These are phyloP conservation scores for Blepharisma undulans DNA, from an alignment of 169 alveolate species.

Conservation along the genomic window DNA sequence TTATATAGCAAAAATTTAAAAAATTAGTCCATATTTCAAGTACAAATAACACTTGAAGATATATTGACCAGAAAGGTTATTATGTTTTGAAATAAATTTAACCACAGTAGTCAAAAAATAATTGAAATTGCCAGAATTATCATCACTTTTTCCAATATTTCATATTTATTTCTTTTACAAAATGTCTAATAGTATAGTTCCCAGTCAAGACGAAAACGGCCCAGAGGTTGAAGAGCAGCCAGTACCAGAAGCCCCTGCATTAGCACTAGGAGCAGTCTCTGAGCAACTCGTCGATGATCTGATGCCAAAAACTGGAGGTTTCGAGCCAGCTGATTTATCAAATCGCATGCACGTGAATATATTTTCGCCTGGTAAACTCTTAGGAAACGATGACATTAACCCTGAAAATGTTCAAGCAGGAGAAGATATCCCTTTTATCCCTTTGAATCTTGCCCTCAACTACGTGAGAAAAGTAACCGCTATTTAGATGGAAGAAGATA, in stretches of 20 bases:
- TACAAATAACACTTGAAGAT: too few relatives aligned
- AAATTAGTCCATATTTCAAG: too few relatives aligned
- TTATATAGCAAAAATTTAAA: too few relatives aligned
- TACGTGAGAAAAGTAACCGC: slow-evolving; percentile 12
- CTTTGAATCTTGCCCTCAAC: neutral
- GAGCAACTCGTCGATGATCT: neutral
- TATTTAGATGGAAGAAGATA: slow-evolving; percentile 31
- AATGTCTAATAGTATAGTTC: neutral
- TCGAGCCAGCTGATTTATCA: neutral
- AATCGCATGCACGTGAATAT: slow-evolving; percentile 5
- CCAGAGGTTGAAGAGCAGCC: neutral
- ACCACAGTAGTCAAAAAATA: too few relatives aligned
- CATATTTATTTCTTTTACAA: neutral
- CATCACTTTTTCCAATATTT: neutral
- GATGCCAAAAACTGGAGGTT: neutral
- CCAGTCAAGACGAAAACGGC: neutral
- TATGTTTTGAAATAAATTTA: too few relatives aligned
- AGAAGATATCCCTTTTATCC: slow-evolving; percentile 5
- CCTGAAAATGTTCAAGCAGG: neutral
- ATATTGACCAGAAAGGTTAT: neutral
- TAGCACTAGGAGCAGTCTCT: neutral
- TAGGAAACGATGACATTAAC: neutral
- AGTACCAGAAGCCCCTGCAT: neutral
- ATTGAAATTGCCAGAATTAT: neutral
- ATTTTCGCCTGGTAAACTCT: neutral